phyloP scores from a whole-genome alignment of 2,329 filamentous ascomycete species.

The Penicillium sp. region DNA sequence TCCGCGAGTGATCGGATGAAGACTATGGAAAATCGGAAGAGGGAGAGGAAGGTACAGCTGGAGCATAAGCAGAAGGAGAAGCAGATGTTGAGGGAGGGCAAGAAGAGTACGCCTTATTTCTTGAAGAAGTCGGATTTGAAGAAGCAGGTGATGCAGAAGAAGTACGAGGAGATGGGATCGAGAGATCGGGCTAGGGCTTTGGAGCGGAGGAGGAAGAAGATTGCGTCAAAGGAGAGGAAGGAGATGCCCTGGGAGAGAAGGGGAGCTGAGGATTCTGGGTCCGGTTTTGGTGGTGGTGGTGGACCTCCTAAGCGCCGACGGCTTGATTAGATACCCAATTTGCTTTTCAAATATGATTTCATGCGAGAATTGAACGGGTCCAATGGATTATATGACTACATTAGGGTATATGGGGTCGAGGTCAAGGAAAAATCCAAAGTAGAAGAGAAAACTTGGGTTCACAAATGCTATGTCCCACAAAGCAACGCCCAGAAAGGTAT shows the following conservation, averaged over 20 bases:
- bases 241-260: conserved; percentile 61
- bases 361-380: background rate
- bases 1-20: conserved; percentile 77
- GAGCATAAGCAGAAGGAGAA: conserved; percentile 81
- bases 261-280: conserved; percentile 28
- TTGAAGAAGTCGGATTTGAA: conserved; percentile 91
- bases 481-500: conserved; percentile 19
- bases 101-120: conserved; percentile 76
- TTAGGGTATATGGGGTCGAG: background rate
- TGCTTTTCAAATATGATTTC: background rate
- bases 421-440: background rate
- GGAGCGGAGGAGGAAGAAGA: conserved; percentile 86
- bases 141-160: conserved; percentile 75
- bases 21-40: conserved; percentile 66
- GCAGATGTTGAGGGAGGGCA: conserved; percentile 79
- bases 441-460: background rate
- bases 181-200: conserved; percentile 81
- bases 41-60: conserved; percentile 65
- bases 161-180: conserved; percentile 79
- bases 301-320: conserved; percentile 25
- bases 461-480: conserved; percentile 16
- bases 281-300: conserved; percentile 11
- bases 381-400: background rate
- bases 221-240: conserved; percentile 79
- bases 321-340: conserved; percentile 20